Evolutionary conservation across 495 filamentous ascomycete species (phyloP).

Genomic region (Penicillium robsamsonii): DNA sequence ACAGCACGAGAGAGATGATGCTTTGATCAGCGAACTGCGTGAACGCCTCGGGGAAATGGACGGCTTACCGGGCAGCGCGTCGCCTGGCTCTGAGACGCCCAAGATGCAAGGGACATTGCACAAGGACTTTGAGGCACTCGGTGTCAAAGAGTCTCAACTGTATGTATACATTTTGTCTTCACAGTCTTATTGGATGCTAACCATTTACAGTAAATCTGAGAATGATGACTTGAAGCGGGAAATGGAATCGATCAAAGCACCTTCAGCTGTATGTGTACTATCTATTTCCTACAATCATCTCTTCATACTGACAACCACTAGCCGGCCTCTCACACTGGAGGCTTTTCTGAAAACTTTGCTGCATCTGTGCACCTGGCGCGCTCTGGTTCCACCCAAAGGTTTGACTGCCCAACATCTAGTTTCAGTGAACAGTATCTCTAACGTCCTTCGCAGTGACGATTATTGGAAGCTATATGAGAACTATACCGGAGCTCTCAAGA

Average conservation of each 20-base stretch:
- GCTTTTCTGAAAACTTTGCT: constrained; percentile 39
- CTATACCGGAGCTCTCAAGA: constrained; percentile 40
- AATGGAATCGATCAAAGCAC: constrained; percentile 36
- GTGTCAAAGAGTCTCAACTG: constrained; percentile 43
- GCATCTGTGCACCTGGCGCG: constrained; percentile 38
- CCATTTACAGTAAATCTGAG: constrained; percentile 38
- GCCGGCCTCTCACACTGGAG: constrained; percentile 31
- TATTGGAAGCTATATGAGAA: constrained; percentile 51
- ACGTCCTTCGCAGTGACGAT: constrained; percentile 35
- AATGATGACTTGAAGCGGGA: constrained; percentile 45
- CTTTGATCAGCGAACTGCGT: constrained; percentile 53
- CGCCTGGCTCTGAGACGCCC: constrained; percentile 41
- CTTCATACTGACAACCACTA: constrained; percentile 20
- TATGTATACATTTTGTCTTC: constrained; percentile 18
- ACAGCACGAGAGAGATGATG: constrained; percentile 53
- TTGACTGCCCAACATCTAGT: background rate
- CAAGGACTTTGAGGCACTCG: constrained; percentile 47
- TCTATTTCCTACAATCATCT: background rate
- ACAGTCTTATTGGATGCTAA: constrained; percentile 19
- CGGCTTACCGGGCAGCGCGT: constrained; percentile 42
- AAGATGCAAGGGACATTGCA: constrained; percentile 44
- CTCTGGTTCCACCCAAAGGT: constrained; percentile 43
- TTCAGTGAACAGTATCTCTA: constrained; percentile 15
- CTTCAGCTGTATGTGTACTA: constrained; percentile 26
- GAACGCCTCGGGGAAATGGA: constrained; percentile 52